These are phyloP conservation scores for Fusarium sp. DNA, from an alignment of 2,329 filamentous ascomycete genomes.

Conservation along the genomic window DNA sequence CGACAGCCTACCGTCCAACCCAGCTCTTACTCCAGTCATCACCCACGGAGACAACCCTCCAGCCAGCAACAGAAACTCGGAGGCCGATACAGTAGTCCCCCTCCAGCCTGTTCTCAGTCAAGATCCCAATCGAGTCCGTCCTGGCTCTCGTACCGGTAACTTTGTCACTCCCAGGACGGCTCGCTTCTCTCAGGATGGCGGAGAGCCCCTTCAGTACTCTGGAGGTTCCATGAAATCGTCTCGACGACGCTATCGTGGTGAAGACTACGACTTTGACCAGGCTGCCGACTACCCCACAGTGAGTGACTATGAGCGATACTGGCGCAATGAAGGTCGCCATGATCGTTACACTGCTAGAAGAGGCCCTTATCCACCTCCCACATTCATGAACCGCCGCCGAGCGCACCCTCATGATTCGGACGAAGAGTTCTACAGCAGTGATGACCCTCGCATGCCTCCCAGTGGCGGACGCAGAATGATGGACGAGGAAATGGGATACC, in stretches of 20 bases:
- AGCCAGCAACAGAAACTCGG: constrained; percentile 14
- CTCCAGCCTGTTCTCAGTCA: constrained; percentile 32
- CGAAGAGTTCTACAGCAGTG: constrained; percentile 35
- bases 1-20: constrained; percentile 7
- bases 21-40: constrained; percentile 13
- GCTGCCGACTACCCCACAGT: constrained; percentile 30
- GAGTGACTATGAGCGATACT: constrained; percentile 40
- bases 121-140: constrained; percentile 28
- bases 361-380: constrained; percentile 37
- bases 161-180: constrained; percentile 21
- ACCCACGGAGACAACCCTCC: constrained; percentile 10
- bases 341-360: constrained; percentile 37
- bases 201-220: constrained; percentile 35
- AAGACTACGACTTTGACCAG: constrained; percentile 40
- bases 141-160: constrained; percentile 31
- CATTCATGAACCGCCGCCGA: constrained; percentile 37
- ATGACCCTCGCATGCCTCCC: constrained; percentile 28
- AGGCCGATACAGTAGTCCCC: constrained; percentile 34
- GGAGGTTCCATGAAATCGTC: constrained; percentile 33
- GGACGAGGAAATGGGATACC: constrained; percentile 40
- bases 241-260: constrained; percentile 31
- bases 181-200: constrained; percentile 36
- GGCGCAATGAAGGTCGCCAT: constrained; percentile 34
- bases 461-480: constrained; percentile 22
- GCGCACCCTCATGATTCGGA: constrained; percentile 37